Percentiles rank a stretch among this genome's conserved stretches.
These are phyloP conservation scores for Zychaea mexicana DNA, from an alignment of 371 early-diverging fungal species.

Conservation along the genomic window DNA sequence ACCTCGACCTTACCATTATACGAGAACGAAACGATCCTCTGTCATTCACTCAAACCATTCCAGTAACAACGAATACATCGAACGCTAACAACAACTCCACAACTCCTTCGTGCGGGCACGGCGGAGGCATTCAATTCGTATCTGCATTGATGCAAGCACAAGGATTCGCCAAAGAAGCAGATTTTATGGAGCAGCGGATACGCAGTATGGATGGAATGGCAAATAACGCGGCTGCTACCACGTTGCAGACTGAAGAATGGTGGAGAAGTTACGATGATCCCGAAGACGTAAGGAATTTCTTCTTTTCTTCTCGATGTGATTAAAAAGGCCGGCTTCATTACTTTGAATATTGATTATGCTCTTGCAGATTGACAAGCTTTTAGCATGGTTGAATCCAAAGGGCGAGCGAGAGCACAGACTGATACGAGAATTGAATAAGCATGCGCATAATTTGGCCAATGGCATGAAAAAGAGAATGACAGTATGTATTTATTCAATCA, in stretches of 20 bases:
- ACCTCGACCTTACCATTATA: conserved; percentile 46
- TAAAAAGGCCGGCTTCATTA: too few relatives aligned
- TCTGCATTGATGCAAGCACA: conserved; percentile 30
- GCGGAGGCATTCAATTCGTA: conserved; percentile 39
- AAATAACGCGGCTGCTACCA: neutral
- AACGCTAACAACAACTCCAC: conserved; percentile 1
- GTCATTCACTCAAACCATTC: conserved; percentile 10
- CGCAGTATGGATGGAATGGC: conserved; percentile 2
- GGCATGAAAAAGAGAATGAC: conserved; percentile 52
- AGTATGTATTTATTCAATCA: conserved; percentile 27
- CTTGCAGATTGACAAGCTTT: conserved; percentile 67
- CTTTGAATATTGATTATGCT: neutral
- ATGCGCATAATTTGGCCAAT: conserved; percentile 37
- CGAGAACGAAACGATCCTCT: conserved; percentile 33
- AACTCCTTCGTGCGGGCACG: conserved; percentile 48
- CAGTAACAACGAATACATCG: conserved; percentile 8
- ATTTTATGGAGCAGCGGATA: conserved; percentile 26
- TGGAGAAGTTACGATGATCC: conserved; percentile 72
- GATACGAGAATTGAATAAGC: conserved; percentile 53
- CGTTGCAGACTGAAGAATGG: conserved; percentile 22
- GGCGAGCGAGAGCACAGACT: conserved; percentile 74
- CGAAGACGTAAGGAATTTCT: conserved; percentile 46
- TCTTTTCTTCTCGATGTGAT: too few relatives aligned
- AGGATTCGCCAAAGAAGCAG: conserved; percentile 28
- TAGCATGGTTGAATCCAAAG: conserved; percentile 77